Evolutionary conservation across 2,329 filamentous ascomycete genomes (phyloP), one percentile per base, ranked within the genome.

Genomic region (Arthrobotrys sphaeroides): DNA sequence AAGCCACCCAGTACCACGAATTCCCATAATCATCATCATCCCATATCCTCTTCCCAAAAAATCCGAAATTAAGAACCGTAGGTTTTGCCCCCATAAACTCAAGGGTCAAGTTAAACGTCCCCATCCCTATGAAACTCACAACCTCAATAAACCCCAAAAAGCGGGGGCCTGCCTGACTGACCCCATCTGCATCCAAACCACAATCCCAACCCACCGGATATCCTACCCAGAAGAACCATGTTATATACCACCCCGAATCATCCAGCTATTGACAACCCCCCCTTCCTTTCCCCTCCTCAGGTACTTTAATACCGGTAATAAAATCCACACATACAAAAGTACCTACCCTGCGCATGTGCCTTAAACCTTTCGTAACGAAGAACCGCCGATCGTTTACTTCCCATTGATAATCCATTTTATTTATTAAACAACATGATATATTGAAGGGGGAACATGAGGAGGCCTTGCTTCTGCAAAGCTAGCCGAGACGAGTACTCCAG

Each of bases 401-500:
- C 24, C 24, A 61, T 22, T 45, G 20, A 61, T 47, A 45, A 33
- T 33, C 16, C 13, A 47, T 31, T 31, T 49, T 62, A 2, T 47
- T 16, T 33, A 33, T 49, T 20, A 7, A 16, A 47, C n/a, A 16
- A 49, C 20, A 45, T 18, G 13, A 33, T 33, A 26, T n/a, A 51
- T 45, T n/a, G 6, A 36, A 22, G 20, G 12, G 22, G 7, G n/a
- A 51, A 20, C 42, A 42, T 18, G 22, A 55, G 22, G 42, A 22
- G 33, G n/a, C n/a, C n/a, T n/a, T n/a, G n/a, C n/a, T n/a, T 51
- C 42, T 26, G 18, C 40, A 13, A 20, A 51, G 51, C 22, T 55
- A 55, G 51, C 66, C 66, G 66, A 55, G 51, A 55, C 66, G 66
- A 55, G 66, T 70, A 13, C 18, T 59, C 66, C 45, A 62, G 66